Percentiles rank a stretch among this genome's conserved stretches.
These are phyloP conservation scores for Escovopsis sp. DNA, from an alignment of 2,329 filamentous ascomycete genomes.

Conservation along the genomic window DNA sequence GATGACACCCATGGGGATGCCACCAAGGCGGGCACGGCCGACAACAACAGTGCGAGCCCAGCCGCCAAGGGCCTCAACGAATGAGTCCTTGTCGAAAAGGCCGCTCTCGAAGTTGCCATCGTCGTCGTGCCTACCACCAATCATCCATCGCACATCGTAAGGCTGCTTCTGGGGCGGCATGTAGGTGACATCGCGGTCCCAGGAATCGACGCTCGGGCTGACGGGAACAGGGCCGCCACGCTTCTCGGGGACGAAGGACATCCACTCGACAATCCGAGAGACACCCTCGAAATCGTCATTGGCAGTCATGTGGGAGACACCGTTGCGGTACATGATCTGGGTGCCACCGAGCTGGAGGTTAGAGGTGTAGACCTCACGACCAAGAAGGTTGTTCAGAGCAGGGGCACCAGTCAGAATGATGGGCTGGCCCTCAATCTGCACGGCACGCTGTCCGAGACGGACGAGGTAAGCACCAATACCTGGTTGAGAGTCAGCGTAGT, in stretches of 20 bases:
- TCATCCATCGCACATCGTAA: constrained; percentile 91
- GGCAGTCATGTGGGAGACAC: constrained; percentile 97
- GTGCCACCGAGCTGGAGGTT: constrained; percentile 98
- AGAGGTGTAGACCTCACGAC: constrained; percentile 96
- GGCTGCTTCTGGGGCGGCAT: constrained; percentile 68
- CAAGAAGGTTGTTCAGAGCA: constrained; percentile 94
- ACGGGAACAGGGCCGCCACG: constrained; percentile 89
- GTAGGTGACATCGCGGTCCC: constrained; percentile 87
- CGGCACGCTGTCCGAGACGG: constrained; percentile 92
- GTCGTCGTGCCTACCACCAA: constrained; percentile 70
- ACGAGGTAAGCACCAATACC: constrained; percentile 97
- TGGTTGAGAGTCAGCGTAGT: constrained; percentile 22
- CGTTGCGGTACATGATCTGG: constrained; percentile 99
- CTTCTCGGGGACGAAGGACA: constrained; percentile 94
- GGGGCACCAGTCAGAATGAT: constrained; percentile 97
- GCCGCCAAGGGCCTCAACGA: constrained; percentile 89
- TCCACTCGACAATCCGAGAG: constrained; percentile 94
- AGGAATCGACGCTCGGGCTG: constrained; percentile 67
- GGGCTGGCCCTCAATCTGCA: constrained; percentile 96
- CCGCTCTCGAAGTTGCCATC: constrained; percentile 60
- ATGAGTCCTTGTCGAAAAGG: constrained; percentile 93
- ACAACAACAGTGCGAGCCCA: constrained; percentile 97
- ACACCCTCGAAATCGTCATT: constrained; percentile 96
- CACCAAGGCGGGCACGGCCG: constrained; percentile 87
- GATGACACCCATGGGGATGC: constrained; percentile 97